These are phyloP conservation scores for Cyclotella distinguenda DNA, from an alignment of 108 stramenopile species.

Conservation along the genomic window DNA sequence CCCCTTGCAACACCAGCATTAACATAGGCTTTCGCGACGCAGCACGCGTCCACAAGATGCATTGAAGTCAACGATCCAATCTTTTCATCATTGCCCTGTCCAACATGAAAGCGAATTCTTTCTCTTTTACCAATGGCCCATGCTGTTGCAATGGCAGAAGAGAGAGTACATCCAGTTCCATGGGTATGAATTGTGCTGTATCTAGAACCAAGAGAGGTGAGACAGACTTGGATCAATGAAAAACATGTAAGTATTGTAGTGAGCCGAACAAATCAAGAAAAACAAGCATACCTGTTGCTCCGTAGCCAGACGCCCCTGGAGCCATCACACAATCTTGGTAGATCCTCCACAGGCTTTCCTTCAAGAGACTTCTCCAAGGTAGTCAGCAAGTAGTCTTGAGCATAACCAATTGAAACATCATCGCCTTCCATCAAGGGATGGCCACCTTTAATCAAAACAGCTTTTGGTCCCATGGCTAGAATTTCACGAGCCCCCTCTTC, in stretches of 20 bases:
- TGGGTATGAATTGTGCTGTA: slow-evolving; percentile 80
- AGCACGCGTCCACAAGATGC: slow-evolving; percentile 70
- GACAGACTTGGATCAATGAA: too few species aligned
- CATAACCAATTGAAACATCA: slow-evolving; percentile 34
- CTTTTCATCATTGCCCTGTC: slow-evolving; percentile 38
- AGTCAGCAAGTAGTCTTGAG: slow-evolving; percentile 74
- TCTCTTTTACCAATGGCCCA: slow-evolving; percentile 71
- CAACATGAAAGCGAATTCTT: slow-evolving; percentile 8
- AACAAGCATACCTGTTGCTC: slow-evolving; percentile 38
- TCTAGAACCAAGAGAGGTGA: too few species aligned
- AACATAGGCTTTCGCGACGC: slow-evolving; percentile 85
- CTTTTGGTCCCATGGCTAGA: slow-evolving; percentile 57
- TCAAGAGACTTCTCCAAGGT: slow-evolving; percentile 33
- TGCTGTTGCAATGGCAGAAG: slow-evolving; percentile 84
- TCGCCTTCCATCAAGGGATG: slow-evolving; percentile 60
- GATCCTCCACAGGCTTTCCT: slow-evolving; percentile 42
- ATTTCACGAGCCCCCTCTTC: slow-evolving; percentile 77
- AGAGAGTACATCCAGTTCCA: slow-evolving; percentile 91
- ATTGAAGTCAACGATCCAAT: slow-evolving; percentile 54
- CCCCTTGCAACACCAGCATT: slow-evolving; percentile 73
- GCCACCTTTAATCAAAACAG: slow-evolving; percentile 93
- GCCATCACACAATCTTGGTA: slow-evolving; percentile 68
- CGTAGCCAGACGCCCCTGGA: slow-evolving; percentile 77
- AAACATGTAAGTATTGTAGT: neutral
- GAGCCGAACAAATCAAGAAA: neutral